Base-by-base conservation (phyloP, 1,284 basidiomycete genomes). In the Ustilago esculenta region DNA sequence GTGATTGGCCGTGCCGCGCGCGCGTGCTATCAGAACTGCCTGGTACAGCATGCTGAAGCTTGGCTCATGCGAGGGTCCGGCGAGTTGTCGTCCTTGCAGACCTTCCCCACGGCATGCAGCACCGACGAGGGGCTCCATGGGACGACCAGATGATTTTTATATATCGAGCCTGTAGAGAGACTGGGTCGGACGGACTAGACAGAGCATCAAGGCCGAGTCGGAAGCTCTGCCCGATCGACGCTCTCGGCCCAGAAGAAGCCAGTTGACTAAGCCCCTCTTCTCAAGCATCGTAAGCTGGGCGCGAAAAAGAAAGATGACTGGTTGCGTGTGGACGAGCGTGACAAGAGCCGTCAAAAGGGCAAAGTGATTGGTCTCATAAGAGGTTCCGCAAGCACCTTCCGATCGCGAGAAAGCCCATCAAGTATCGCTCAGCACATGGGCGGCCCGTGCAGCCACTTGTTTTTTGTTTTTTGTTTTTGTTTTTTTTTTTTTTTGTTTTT, bases 61-160 rank as follows among this genome's bases (percentile, higher is more conserved):
- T 34, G 9, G 18, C 21, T 23, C 18, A 37, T 32, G 41, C 18
- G 25, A 11, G 37, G n/a, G 50, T 42, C 34, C 50, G 41, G 36
- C 35, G 11, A 15, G 33, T 20, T 12, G 20, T 39, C 14, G 17
- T 25, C 29, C 50, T 48, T 53, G 57, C 57, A 60, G 42, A 3
- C 6, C 20, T 48, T 40, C 42, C 43, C 36, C 42, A 53, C 51
- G 12, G 30, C 45, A 45, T 40, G 21, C 39, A 33, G 43, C 34
- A 37, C n/a, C 15, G 15, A 25, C 39, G 53, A 52, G 60, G 60
- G 60, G 60, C 60, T 64, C 60, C 60, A 33, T 57, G 60, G 60
- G 53, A 48, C 60, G 45, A 48, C 35, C 32, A 52, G 8, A 25
- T 30, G 37, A 20, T 14, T 10, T 33, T 39, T 46, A 27, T n/a